Base-by-base conservation (phyloP, 352 stramenopile species). In the Pythium graminicola region DNA sequence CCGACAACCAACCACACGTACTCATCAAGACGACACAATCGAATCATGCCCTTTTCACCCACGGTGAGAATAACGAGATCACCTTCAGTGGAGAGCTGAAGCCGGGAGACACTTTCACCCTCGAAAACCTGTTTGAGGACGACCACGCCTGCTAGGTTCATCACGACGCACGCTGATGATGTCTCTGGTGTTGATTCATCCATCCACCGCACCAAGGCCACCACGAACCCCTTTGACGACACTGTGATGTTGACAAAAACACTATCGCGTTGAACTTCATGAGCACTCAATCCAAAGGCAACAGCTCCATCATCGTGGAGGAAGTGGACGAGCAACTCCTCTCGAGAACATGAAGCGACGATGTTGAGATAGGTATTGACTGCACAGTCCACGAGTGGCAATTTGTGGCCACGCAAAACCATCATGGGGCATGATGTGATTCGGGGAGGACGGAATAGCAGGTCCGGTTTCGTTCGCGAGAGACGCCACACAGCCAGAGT, bases 11-110 rank as follows among this genome's bases (percentile, higher is more conserved):
- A 20, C 26, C 7, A 14, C 31, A 52, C 80, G 33, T 79, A 94
- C 83, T 94, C 84, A 49, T 92, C 80, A 7, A 88, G 67, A 36
- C 80, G 81, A 39, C 72, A 94, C 41, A 91, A 70, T 26, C 81
- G 71, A 14, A 92, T 61, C 3, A 69, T 67, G 2, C 63, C 60
- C 0, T 69, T 50, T 1, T 64, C 31, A 6, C 23, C 48, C 4
- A 91, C 51, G 10, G 80, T 89, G 6, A 89, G 44, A 28, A 91
- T 73, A n/a, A 89, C 57, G 22, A 91, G 38, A 48, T 87, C 76
- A 0, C 84, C 84, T 65, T 93, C 81, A 4, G 60, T 60, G 7
- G 78, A 89, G 1, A 93, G 54, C 31, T 76, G 65, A 7, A 89
- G 36, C 38, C 77, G 65, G 17, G 46, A 54, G 9, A 89, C 51